Conservation (phyloP, 371 early-diverging fungal species). For the Vairimorpha ceranae region DNA sequence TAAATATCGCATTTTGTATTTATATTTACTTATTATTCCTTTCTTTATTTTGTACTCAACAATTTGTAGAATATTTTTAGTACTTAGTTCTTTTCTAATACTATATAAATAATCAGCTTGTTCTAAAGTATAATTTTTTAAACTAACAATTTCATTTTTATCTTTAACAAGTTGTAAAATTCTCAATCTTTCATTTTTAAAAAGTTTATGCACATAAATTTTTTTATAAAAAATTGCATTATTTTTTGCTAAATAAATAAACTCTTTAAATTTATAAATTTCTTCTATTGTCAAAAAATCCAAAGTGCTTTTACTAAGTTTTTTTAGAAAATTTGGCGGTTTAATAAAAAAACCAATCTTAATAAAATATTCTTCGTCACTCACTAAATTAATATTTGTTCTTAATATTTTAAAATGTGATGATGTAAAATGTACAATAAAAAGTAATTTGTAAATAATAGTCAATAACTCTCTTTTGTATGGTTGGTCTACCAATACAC, state of each 20-base stretch:
- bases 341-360: background rate
- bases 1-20: background rate
- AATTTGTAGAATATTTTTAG: background rate
- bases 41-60: background rate
- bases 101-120: background rate
- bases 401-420: background rate
- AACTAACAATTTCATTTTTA: background rate
- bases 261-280: background rate
- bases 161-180: background rate
- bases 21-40: background rate
- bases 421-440: background rate
- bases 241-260: background rate
- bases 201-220: background rate
- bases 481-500: background rate
- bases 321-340: background rate
- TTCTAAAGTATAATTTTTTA: background rate
- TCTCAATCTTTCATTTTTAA: background rate
- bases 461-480: background rate
- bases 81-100: background rate
- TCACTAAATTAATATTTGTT: background rate
- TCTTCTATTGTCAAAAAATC: background rate
- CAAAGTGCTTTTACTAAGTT: background rate
- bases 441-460: background rate
- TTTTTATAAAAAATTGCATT: background rate
- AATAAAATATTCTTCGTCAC: background rate